Evolutionary conservation across 768 basidiomycete genomes (phyloP), one percentile per base, ranked within the genome.

Genomic region (Macrolepiota fuliginosa): DNA sequence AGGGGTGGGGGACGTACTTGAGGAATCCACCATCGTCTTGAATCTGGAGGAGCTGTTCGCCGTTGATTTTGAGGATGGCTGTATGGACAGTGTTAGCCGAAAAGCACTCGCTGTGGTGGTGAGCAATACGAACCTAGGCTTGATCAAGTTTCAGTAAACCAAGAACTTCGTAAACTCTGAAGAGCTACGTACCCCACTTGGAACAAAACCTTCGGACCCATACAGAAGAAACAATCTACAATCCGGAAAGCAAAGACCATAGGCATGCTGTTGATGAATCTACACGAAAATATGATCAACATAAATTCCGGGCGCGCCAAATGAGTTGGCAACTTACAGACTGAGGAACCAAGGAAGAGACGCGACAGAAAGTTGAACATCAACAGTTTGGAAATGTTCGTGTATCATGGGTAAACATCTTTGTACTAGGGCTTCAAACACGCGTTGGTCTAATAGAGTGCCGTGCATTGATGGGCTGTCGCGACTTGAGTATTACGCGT

Each of bases 301-400:
- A 3, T 32, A 7, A 32, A 3, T 32, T 32, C 29, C 29, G 2
- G 24, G 1, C 19, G 32, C 13, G 4, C 24, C 22, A 39, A 24
- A 2, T 29, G 55, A 52, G 15, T 25, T 49, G 53, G 10, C 66
- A 68, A 83, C 95, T 67, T 73, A 98, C 86, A 98, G 78, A 68
- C 95, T 97, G 72, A 99, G 77, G 81, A 99, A 99, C 96, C 96
- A 99, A 36, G 96, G 96, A 27, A 99, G 75, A 1, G 95, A 97
- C 0, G 96, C 96, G 15, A 99, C 96, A 1, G 94, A 96, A 15
- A 99, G 84, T 67, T 98, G 96, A 6, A 99, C 96, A 68, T 99
- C 96, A 36, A 96, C 94, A 15, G 73, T 79, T 66, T 83, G 81
- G 76, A 98, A 97, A 72, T 98, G 92, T 29, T 97, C 94, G 66